Percentiles rank a stretch among this genome's conserved stretches.
Conservation (phyloP, 2,329 filamentous ascomycete genomes). For the Talaromyces sp. region DNA sequence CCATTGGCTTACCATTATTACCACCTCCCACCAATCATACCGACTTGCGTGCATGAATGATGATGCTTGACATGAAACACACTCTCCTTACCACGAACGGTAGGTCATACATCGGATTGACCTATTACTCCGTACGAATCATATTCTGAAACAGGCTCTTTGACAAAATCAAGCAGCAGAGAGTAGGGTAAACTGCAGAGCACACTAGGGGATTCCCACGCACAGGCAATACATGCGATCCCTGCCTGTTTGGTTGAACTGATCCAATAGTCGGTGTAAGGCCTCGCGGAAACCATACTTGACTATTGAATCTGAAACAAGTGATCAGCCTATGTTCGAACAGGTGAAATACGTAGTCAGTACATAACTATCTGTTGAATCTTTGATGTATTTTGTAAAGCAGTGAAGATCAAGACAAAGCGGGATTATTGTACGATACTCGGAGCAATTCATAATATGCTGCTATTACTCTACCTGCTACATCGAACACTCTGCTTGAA, state of each 20-base stretch:
- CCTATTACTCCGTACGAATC: background rate
- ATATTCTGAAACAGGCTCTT: background rate
- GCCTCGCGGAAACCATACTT: background rate
- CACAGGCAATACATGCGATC: background rate
- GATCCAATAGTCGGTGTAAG: background rate
- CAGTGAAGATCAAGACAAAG: background rate
- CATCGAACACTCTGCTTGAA: background rate
- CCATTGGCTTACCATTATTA: background rate
- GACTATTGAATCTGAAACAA: background rate
- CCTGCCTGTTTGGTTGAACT: background rate
- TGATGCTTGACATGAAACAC: background rate
- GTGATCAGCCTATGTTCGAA: background rate
- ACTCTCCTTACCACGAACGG: background rate
- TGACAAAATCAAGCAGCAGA: background rate
- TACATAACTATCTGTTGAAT: background rate
- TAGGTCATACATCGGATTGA: background rate
- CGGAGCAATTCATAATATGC: background rate
- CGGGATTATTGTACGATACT: background rate
- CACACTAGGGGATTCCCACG: conserved; percentile 1
- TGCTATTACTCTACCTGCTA: conserved; percentile 1
- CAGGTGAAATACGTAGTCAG: background rate
- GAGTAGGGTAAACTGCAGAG: background rate
- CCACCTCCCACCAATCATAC: background rate
- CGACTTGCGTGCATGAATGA: background rate
- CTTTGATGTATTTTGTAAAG: background rate